Conservation (phyloP, 1,284 basidiomycete species). For the Tilletia walkeri region DNA sequence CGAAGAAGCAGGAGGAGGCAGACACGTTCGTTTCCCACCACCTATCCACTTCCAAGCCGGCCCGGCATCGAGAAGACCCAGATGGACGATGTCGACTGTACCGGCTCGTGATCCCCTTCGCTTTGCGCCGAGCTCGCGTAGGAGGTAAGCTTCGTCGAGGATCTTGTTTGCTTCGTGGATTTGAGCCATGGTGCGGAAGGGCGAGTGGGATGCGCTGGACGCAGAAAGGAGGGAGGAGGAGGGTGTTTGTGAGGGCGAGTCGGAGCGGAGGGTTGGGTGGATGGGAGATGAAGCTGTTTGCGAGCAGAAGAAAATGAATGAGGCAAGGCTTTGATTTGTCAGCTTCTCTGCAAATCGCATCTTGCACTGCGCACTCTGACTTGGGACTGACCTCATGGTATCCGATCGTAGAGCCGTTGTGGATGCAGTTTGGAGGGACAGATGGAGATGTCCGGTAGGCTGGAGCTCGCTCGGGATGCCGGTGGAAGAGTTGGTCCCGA, state of each 20-base stretch:
- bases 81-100: background rate
- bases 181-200: slow-evolving; percentile 2
- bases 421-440: background rate
- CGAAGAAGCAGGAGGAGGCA: no score
- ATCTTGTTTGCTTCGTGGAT: slow-evolving; percentile 11
- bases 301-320: no score
- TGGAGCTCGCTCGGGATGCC: background rate
- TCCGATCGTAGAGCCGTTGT: no score
- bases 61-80: background rate
- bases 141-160: slow-evolving; percentile 6
- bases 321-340: no score
- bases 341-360: no score
- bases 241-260: no score
- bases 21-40: background rate
- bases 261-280: no score
- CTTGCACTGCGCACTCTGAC: no score
- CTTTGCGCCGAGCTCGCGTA: slow-evolving; percentile 12
- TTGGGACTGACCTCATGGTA: no score
- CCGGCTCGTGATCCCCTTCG: background rate
- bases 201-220: background rate
- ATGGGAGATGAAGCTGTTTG: no score
- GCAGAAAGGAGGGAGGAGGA: no score
- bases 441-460: background rate
- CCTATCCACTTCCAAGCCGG: slow-evolving; percentile 5
- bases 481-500: no score